phyloP scores from a whole-genome alignment of 805 yeast genomes.

The Candida maltosa region DNA sequence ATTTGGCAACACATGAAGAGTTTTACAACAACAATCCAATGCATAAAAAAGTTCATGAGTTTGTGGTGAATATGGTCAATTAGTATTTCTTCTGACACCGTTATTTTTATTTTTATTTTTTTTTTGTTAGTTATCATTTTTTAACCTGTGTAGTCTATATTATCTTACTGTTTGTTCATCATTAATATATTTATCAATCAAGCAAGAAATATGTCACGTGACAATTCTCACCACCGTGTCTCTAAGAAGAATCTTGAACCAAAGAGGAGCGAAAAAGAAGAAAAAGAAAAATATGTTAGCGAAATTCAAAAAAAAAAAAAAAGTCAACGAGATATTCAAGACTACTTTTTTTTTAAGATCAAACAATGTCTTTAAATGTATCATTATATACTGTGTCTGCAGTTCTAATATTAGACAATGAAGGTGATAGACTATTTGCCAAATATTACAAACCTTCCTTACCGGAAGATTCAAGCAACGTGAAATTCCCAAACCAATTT shows the following conservation, averaged over 20 bases:
- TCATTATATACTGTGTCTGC: constrained; percentile 84
- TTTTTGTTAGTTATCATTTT: too few species aligned
- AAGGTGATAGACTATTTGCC: constrained; percentile 76
- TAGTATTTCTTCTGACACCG: too few species aligned
- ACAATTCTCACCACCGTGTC: too few species aligned
- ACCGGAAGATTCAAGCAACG: not conserved
- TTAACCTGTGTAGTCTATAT: too few species aligned
- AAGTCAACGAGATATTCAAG: not conserved
- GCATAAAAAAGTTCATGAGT: constrained; percentile 34
- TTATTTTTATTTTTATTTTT: too few species aligned
- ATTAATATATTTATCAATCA: too few species aligned
- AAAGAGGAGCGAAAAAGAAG: too few species aligned
- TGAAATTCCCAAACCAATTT: constrained; percentile 26
- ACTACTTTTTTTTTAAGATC: not conserved
- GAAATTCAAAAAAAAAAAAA: not conserved
- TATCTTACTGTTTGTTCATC: too few species aligned
- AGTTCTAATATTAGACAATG: constrained; percentile 72
- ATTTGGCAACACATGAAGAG: constrained; percentile 17
- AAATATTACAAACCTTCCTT: constrained; percentile 74
- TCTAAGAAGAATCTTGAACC: too few species aligned
- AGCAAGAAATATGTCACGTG: too few species aligned
- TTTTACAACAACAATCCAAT: constrained; percentile 29
- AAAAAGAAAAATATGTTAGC: too few species aligned
- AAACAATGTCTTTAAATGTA: constrained; percentile 42
- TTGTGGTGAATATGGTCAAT: constrained; percentile 24